Evolutionary conservation across 306 rosid genomes (phyloP), one percentile per base, ranked within the genome.

Genomic region (Amphicarpaea edgeworthii): DNA sequence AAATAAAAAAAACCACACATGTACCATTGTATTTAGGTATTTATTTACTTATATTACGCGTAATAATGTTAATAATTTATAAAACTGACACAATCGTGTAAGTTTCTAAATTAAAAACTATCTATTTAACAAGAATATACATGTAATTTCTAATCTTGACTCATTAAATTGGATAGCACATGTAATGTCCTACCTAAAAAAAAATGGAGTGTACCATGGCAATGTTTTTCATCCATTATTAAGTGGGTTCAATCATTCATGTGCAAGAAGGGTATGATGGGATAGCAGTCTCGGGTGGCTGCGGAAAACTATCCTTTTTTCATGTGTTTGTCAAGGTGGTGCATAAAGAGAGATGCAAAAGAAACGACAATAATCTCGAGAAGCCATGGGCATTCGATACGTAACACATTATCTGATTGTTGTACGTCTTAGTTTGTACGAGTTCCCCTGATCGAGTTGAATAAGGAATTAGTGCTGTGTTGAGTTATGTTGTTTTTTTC

Each of bases 301-400:
- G 54, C 21, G 21, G 34, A 45, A 55, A 26, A 32, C 64, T 3
- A 19, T n/a, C 69, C 5, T n/a, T 58, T 53, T 37, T 70, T 60
- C 21, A 2, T 49, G n/a, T n/a, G n/a, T 75, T 49, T 64, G 72
- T 63, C 47, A 73, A 58, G 45, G 68, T 58, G 77, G 45, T 21
- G 19, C n/a, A 63, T 23, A 50, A 70, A 38, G 21, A 23, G 1
- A 41, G n/a, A 3, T 4, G 6, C 2, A 51, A 37, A 23, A 8
- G 3, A 8, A 75, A 63, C 7, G 38, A 5, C 6, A 17, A 30
- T 17, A 67, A 40, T 42, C 49, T 42, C 20, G 43, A 53, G 1
- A 15, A 60, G 6, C 26, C 61, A 59, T 0, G 40, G 58, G 77
- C 14, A 1, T 12, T 63, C 68, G 73, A 72, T 78, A 62, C 68